Percentiles rank a stretch among this genome's conserved stretches.
These are phyloP conservation scores for Sechiopsis laciniata DNA, from an alignment of 306 rosid species.

Conservation along the genomic window DNA sequence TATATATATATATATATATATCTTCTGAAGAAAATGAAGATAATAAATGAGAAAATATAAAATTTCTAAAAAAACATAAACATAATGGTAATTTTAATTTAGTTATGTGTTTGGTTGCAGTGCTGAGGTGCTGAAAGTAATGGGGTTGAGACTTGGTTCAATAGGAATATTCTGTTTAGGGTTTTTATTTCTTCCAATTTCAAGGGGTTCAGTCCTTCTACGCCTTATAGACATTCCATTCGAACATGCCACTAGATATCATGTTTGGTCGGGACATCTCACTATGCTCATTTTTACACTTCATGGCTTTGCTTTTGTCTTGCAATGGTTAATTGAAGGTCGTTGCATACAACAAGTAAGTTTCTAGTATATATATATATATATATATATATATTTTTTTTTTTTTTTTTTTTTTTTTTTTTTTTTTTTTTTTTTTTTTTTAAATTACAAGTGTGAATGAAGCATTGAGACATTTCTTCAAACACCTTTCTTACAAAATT, in stretches of 20 bases:
- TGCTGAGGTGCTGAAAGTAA: slow-evolving; percentile 33
- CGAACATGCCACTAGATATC: slow-evolving; percentile 83
- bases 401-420: too few species aligned
- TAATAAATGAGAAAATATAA: too few species aligned
- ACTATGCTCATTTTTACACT: slow-evolving; percentile 79
- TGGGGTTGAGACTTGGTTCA: slow-evolving; percentile 62
- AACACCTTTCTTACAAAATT: neutral
- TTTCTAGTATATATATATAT: too few species aligned
- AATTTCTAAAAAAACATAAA: too few species aligned
- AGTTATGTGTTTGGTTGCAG: slow-evolving; percentile 28
- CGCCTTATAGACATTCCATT: slow-evolving; percentile 72
- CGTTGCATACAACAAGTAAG: slow-evolving; percentile 46
- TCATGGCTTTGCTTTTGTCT: slow-evolving; percentile 61
- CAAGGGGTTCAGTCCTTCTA: slow-evolving; percentile 92
- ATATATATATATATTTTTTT: too few species aligned
- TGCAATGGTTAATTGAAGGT: slow-evolving; percentile 65
- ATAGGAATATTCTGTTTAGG: slow-evolving; percentile 61
- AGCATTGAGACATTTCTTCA: neutral
- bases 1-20: too few species aligned
- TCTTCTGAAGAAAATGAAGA: too few species aligned
- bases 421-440: too few species aligned
- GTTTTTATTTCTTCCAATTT: slow-evolving; percentile 73
- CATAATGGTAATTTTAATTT: neutral
- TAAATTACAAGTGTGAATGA: neutral
- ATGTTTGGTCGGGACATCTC: slow-evolving; percentile 96